phyloP scores from a whole-genome alignment of 805 yeast species.

The Ogataea wickerhamii region DNA sequence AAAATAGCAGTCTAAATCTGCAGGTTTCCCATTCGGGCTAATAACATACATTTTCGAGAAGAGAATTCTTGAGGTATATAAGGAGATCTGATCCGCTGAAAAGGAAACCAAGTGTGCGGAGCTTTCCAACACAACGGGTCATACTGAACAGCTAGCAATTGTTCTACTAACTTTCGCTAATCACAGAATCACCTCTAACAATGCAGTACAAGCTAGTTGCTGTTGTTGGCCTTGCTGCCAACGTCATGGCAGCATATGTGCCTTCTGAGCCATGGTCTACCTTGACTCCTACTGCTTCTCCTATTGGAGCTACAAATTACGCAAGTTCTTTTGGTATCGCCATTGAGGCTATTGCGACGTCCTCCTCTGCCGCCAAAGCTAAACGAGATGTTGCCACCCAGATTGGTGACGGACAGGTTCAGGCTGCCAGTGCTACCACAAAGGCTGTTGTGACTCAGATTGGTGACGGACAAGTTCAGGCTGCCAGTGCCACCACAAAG shows the following conservation, averaged over 20 bases:
- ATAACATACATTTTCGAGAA: not conserved
- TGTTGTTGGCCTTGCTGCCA: slow-evolving; percentile 42
- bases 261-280: slow-evolving; percentile 70
- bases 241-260: slow-evolving; percentile 57
- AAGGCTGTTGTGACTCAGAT: slow-evolving; percentile 51
- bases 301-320: slow-evolving; percentile 58
- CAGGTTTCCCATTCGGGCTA: slow-evolving; percentile 3
- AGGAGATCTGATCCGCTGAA: slow-evolving; percentile 2
- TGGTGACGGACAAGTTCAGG: slow-evolving; percentile 53
- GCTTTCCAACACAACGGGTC: too few relatives aligned
- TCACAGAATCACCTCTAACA: slow-evolving; percentile 5
- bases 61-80: not conserved
- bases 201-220: slow-evolving; percentile 42
- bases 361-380: slow-evolving; percentile 22
- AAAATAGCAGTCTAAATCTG: slow-evolving; percentile 1
- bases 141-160: not conserved
- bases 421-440: slow-evolving; percentile 43
- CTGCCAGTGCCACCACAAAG: slow-evolving; percentile 40
- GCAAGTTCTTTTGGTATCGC: slow-evolving; percentile 64
- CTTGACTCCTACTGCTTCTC: slow-evolving; percentile 58
- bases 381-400: slow-evolving; percentile 28
- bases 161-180: slow-evolving; percentile 1
- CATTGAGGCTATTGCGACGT: slow-evolving; percentile 43
- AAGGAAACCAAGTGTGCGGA: too few relatives aligned
- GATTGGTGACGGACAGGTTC: slow-evolving; percentile 45